phyloP scores from a whole-genome alignment of 441 rosid genomes.

The Iberis amara region DNA sequence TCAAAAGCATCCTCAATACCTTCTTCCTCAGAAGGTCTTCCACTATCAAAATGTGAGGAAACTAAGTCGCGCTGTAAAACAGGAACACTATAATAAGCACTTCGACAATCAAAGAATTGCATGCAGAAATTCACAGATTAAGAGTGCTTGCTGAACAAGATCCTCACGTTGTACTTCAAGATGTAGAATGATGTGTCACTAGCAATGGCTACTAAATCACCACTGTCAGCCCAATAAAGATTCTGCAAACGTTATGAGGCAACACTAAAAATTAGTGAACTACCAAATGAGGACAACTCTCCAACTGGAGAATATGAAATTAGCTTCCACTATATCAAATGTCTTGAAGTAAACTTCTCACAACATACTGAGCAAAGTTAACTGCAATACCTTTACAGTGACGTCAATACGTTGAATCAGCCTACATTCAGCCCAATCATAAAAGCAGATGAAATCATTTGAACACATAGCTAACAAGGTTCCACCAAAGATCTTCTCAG shows the following conservation, averaged over 20 bases:
- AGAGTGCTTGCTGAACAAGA: constrained; percentile 11
- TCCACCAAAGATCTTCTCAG: constrained; percentile 85
- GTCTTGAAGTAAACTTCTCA: constrained; percentile 6
- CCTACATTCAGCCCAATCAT: constrained; percentile 98
- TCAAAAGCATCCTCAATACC: constrained; percentile 98
- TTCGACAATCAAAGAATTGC: constrained; percentile 9
- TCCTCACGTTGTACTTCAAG: constrained; percentile 79
- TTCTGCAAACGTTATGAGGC: constrained; percentile 45
- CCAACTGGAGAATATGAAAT: constrained; percentile 2
- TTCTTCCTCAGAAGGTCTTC: constrained; percentile 81
- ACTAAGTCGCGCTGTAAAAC: constrained; percentile 76
- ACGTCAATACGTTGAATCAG: constrained; percentile 92
- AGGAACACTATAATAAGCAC: constrained; percentile 13
- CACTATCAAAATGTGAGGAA: constrained; percentile 77
- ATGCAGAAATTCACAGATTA: constrained; percentile 8
- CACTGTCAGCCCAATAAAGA: constrained; percentile 97
- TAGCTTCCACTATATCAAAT: constrained; percentile 6
- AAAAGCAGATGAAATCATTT: constrained; percentile 90
- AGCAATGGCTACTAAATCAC: constrained; percentile 90
- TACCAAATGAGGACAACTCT: constrained; percentile 5
- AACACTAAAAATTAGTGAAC: constrained; percentile 2
- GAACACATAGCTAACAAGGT: constrained; percentile 89
- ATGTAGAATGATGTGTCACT: constrained; percentile 92
- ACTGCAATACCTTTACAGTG: constrained; percentile 66
- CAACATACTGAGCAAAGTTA: neutral